Base-by-base conservation (phyloP, 192 early-diverging fungal species). In the Dissophora ornata region DNA sequence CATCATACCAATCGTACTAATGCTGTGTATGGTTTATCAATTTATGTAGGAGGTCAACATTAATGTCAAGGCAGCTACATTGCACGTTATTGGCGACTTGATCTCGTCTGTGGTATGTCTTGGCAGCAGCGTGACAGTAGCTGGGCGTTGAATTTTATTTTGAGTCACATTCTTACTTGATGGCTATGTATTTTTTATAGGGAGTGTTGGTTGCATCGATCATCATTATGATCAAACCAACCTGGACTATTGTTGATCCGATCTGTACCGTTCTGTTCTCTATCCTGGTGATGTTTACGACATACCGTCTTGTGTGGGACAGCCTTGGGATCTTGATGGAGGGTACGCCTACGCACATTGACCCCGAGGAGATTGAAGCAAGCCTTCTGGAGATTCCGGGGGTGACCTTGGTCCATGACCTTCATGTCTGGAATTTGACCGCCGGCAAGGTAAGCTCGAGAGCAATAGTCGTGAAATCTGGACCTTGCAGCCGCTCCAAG, bases 181-280 rank as follows among this genome's bases (percentile, higher is more conserved):
- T 13, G 6, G 6, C 13, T 38, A 9, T 38, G 6, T 38, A 9
- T 38, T 38, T 38, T 38, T 57, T 41, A 46, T 62, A 77, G 67
- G 94, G 94, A 41, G 92, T 95, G 29, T 70, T 95, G 28, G 83
- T 94, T 41, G 90, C 93, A 0, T 86, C 92, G 5, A 82, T 90
- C 16, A 81, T 94, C 33, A 83, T 95, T 32, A 79, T 83, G 51
- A 52, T 89, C 69, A 82, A 89, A 38, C 90, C 90, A 8, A 50
- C 65, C 33, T 79, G 75, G 55, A 87, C 87, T 13, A 85, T 90
- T 71, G 90, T 94, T 33, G 93, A 95, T 69, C 94, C 94, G 2
- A 71, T 94, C n/a, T 94, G 92, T 80, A 94, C 93, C 9, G 90
- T 94, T 59, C 30, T 93, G 9, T 95, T 95, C 70, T 92, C 92